A percentile compares a stretch with the other conserved stretches of the same genome.
Conservation (phyloP, 106 monocot species). For the Triglochin maritima region DNA sequence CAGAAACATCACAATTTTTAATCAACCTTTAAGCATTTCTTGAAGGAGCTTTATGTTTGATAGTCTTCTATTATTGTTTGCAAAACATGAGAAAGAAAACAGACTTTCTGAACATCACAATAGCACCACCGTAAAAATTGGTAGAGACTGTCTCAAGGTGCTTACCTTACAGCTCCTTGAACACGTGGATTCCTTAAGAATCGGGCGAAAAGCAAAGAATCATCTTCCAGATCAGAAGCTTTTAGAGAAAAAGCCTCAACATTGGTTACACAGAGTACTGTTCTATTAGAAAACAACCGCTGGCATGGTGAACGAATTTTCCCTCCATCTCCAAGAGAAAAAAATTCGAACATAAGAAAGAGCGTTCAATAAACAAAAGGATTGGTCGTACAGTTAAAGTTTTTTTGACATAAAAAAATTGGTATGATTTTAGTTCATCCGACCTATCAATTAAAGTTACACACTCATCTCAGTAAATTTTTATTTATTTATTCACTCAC, state of each 20-base stretch:
- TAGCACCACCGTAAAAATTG: neutral
- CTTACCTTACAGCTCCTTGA: constrained; percentile 73
- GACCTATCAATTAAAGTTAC: too few relatives aligned
- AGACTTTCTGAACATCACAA: neutral
- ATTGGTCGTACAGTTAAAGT: neutral
- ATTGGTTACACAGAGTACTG: constrained; percentile 65
- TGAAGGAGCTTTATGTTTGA: too few relatives aligned
- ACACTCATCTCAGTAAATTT: too few relatives aligned
- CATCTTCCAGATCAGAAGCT: constrained; percentile 62
- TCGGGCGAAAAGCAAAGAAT: constrained; percentile 45
- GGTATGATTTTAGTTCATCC: too few relatives aligned
- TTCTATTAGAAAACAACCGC: constrained; percentile 47
- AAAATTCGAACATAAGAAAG: neutral
- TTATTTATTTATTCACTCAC: too few relatives aligned
- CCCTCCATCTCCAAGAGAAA: constrained; percentile 38
- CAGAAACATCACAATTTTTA: too few relatives aligned
- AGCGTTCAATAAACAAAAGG: neutral
- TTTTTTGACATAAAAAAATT: neutral
- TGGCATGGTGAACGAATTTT: constrained; percentile 30
- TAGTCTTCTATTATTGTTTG: too few relatives aligned
- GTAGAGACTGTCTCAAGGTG: neutral
- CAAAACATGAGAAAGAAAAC: too few relatives aligned
- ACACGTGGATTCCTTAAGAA: constrained; percentile 64
- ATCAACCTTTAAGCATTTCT: too few relatives aligned
- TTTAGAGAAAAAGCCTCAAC: constrained; percentile 72